These are phyloP conservation scores for Schizosaccharomyces osmophilus DNA, from an alignment of 805 yeast species.

Conservation along the genomic window DNA sequence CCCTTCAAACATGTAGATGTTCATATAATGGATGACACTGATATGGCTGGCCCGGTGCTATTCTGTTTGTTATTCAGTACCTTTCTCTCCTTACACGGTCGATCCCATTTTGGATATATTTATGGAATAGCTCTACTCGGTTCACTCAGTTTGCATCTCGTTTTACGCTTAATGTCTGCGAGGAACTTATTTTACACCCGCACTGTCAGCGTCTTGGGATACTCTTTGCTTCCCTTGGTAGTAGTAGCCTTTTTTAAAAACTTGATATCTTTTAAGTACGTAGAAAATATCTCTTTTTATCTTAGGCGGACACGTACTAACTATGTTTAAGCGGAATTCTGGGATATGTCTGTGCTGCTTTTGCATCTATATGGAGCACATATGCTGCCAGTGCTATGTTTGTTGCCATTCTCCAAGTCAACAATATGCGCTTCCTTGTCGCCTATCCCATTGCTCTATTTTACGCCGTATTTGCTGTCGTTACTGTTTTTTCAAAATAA, in stretches of 20 bases:
- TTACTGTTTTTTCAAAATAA: conserved; percentile 60
- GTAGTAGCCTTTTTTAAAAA: conserved; percentile 50
- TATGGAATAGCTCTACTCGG: conserved; percentile 92
- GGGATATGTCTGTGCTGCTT: background rate
- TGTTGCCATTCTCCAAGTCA: conserved; percentile 57
- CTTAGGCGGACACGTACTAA: background rate
- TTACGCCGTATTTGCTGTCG: conserved; percentile 79
- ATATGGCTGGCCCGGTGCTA: conserved; percentile 81
- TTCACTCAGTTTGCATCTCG: conserved; percentile 53
- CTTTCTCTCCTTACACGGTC: conserved; percentile 30
- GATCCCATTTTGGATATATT: conserved; percentile 88
- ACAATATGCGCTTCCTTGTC: conserved; percentile 66
- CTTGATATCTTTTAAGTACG: conserved; percentile 32
- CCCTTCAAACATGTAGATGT: conserved; percentile 44
- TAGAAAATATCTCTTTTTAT: background rate
- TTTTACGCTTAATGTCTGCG: conserved; percentile 66
- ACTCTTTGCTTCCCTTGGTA: conserved; percentile 77
- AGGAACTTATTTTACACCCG: conserved; percentile 25
- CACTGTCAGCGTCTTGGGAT: conserved; percentile 81
- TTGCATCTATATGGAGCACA: conserved; percentile 60
- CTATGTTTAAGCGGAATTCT: background rate
- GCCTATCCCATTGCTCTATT: conserved; percentile 86
- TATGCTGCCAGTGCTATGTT: conserved; percentile 82
- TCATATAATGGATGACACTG: conserved; percentile 68
- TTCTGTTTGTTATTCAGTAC: conserved; percentile 76